phyloP scores from a whole-genome alignment of 2,329 filamentous ascomycete genomes.

The Niveomyces coronatus region DNA sequence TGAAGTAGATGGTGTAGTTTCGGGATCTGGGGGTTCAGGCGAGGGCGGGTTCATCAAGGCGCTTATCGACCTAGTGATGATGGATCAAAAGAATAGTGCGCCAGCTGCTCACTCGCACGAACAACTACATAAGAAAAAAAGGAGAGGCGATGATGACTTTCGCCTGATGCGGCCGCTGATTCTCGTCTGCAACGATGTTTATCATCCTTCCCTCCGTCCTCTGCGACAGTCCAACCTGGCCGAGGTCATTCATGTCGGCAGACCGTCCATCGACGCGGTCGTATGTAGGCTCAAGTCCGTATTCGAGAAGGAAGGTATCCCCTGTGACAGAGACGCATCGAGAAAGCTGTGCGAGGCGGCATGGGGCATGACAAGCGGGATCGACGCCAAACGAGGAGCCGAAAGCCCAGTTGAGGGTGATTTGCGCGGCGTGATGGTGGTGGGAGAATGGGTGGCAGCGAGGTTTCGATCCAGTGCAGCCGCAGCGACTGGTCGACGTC shows the following conservation, averaged over 20 bases:
- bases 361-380: conserved; percentile 67
- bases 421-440: conserved; percentile 73
- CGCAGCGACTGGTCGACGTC: conserved; percentile 27
- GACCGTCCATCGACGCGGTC: conserved; percentile 78
- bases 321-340: conserved; percentile 81
- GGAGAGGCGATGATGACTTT: conserved; percentile 81
- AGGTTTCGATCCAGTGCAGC: conserved; percentile 46
- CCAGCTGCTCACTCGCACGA: conserved; percentile 18
- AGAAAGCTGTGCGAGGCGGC: conserved; percentile 73
- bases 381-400: conserved; percentile 57
- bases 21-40: conserved; percentile 63
- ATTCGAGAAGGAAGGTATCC: conserved; percentile 81
- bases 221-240: conserved; percentile 76
- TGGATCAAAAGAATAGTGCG: conserved; percentile 68
- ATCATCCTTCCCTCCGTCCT: conserved; percentile 78
- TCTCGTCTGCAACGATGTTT: conserved; percentile 94
- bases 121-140: conserved; percentile 46
- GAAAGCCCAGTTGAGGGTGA: conserved; percentile 63
- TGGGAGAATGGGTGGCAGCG: conserved; percentile 76
- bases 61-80: conserved; percentile 75
- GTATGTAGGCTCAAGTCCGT: conserved; percentile 70
- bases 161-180: conserved; percentile 79
- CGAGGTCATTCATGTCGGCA: conserved; percentile 85
- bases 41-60: conserved; percentile 96
- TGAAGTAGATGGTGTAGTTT: conserved; percentile 89